phyloP scores from a whole-genome alignment of 2,329 filamentous ascomycete genomes.

The Furcasterigmium sp. region DNA sequence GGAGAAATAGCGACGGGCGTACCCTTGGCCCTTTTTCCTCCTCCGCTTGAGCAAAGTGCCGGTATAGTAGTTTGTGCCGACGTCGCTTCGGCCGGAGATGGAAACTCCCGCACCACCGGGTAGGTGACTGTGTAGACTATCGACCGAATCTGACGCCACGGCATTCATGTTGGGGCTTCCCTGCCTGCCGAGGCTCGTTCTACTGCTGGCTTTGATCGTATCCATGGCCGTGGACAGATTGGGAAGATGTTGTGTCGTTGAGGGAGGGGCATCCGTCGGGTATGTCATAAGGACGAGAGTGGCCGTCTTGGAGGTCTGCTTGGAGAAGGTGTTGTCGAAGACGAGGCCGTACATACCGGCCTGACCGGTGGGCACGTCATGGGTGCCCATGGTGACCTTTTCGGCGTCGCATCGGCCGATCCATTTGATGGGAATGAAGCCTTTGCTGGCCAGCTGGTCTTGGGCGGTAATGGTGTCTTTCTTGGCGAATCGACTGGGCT shows the following conservation, averaged over 20 bases:
- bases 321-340: constrained; percentile 98
- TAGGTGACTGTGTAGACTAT: constrained; percentile 53
- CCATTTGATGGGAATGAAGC: constrained; percentile 73
- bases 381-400: constrained; percentile 86
- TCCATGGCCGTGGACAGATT: constrained; percentile 31
- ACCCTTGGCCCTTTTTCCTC: constrained; percentile 89
- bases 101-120: constrained; percentile 38
- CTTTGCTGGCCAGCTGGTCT: constrained; percentile 59
- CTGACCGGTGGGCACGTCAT: constrained; percentile 68
- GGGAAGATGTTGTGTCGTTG: constrained; percentile 61
- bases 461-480: constrained; percentile 57
- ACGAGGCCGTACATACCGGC: constrained; percentile 94
- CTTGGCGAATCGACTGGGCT: constrained; percentile 42
- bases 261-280: constrained; percentile 73
- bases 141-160: constrained; percentile 48
- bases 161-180: constrained; percentile 39
- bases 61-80: constrained; percentile 62
- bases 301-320: constrained; percentile 87
- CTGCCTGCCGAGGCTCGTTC: constrained; percentile 46
- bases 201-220: constrained; percentile 26
- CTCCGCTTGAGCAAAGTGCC: constrained; percentile 84
- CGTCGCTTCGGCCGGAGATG: constrained; percentile 48
- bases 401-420: constrained; percentile 94
- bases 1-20: constrained; percentile 90
- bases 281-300: constrained; percentile 95